Percentiles rank a stretch among this genome's conserved stretches.
These are phyloP conservation scores for Solanum gandarillasii DNA, from an alignment of 257 asterid species.

Conservation along the genomic window DNA sequence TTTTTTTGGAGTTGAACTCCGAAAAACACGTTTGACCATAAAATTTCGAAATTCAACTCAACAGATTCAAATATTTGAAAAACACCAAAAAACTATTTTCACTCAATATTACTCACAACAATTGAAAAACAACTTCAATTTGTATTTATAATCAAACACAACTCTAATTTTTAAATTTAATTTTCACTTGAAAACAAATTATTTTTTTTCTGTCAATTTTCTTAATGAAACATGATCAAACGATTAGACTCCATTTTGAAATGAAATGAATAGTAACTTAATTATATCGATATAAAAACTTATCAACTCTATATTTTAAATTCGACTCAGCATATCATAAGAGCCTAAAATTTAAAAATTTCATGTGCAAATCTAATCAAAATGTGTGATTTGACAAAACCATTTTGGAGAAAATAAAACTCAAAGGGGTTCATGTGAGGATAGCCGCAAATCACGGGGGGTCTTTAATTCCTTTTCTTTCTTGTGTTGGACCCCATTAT, in stretches of 20 bases:
- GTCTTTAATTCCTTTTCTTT: slow-evolving; percentile 7
- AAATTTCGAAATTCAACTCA: not conserved
- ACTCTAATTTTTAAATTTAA: no score
- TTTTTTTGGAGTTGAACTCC: no score
- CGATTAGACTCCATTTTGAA: not conserved
- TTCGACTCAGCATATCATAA: not conserved
- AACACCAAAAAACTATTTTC: not conserved
- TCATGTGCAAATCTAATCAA: not conserved
- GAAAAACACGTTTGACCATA: not conserved
- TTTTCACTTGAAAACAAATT: not conserved
- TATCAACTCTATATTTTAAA: not conserved
- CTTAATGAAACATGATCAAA: not conserved
- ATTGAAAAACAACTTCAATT: no score
- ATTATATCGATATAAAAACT: not conserved
- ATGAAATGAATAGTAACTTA: not conserved
- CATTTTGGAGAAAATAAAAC: not conserved
- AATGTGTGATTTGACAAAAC: not conserved
- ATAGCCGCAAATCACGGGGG: slow-evolving; percentile 49
- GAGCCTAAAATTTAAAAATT: not conserved
- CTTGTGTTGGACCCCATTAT: slow-evolving; percentile 8
- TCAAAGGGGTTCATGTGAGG: not conserved
- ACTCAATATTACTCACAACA: not conserved
- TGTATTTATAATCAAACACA: no score
- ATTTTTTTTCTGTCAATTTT: no score
- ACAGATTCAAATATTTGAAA: no score